These are phyloP conservation scores for Hagleromyces aurorensis DNA, from an alignment of 805 yeast genomes.

Conservation along the genomic window DNA sequence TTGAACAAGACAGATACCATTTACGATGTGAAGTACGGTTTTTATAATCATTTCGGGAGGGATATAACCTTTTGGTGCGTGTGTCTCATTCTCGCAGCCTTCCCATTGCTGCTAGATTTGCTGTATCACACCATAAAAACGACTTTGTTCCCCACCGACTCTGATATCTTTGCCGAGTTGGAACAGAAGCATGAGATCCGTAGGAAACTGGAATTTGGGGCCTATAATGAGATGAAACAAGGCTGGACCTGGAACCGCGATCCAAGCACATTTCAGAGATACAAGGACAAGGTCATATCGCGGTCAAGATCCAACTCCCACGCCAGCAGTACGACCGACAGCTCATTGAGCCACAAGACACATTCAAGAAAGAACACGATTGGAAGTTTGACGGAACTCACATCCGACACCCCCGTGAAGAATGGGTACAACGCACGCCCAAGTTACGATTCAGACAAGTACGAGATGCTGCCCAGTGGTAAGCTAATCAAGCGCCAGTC, in stretches of 20 bases:
- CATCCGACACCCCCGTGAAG: not conserved
- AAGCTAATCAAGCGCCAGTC: slow-evolving; percentile 42
- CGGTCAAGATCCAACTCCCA: slow-evolving; percentile 7
- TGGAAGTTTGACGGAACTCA: too few relatives aligned
- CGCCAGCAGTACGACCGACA: slow-evolving; percentile 10
- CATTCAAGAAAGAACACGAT: too few relatives aligned
- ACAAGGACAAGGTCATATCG: slow-evolving; percentile 18
- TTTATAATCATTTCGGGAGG: slow-evolving; percentile 62
- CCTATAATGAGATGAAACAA: slow-evolving; percentile 65
- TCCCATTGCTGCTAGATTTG: slow-evolving; percentile 63
- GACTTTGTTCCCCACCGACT: slow-evolving; percentile 58
- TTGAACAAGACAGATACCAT: slow-evolving; percentile 50
- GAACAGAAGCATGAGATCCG: slow-evolving; percentile 66
- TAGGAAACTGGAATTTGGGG: slow-evolving; percentile 60
- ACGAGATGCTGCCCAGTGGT: slow-evolving; percentile 70
- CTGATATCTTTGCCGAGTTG: slow-evolving; percentile 67
- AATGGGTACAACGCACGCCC: not conserved
- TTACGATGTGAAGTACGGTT: slow-evolving; percentile 64
- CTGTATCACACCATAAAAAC: slow-evolving; percentile 49
- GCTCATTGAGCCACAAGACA: too few relatives aligned
- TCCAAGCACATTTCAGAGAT: slow-evolving; percentile 28
- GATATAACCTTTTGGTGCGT: slow-evolving; percentile 88
- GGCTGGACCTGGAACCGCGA: slow-evolving; percentile 67
- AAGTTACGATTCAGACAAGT: slow-evolving; percentile 26
- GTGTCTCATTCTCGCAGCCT: slow-evolving; percentile 44